Evolutionary conservation across 257 asterid species (phyloP), one percentile per base, ranked within the genome.

Genomic region (Penstemon newberryi): DNA sequence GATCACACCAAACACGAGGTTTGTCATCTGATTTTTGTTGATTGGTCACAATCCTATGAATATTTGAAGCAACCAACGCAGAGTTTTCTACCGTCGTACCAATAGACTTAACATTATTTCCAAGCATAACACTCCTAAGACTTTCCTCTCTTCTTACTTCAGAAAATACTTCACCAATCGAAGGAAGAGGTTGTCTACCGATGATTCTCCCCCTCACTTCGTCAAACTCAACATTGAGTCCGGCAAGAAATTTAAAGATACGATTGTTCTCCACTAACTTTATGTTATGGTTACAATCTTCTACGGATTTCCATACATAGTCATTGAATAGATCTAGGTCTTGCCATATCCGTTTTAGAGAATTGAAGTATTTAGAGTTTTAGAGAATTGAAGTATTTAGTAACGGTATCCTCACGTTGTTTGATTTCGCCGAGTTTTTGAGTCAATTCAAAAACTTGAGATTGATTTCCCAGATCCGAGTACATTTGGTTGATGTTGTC

Each of bases 171-270:
- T 67, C 64, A 7, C 55, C 55, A 56, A 67, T 19, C 1, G 55
- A 39, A 2, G 44, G 56, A 9, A 67, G 45, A 5, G 63, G 55
- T 0, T 11, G 25, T 49, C 45, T 18, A 0, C 64, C 42, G 19
- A 43, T 42, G 6, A 56, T 56, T 6, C 56, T 39, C 5, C 63
- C 55, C 18, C 60, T 11, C 0, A 49, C 59, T 5, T 67, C 72
- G 56, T 67, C 72, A 55, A 54, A 56, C 5, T 67, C 64, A 18
- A 54, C 3, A 9, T 67, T 67, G 5, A 56, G 53, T 3, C 64
- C 63, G 5, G 4, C 52, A 19, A 67, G 55, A 40, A 67, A 53
- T 8, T 53, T 25, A 8, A 6, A 67, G 3, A 68, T 45, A 0
- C 59, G 39, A 44, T 3, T 6, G 10, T n/a, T 18, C 9, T 66